phyloP scores from a whole-genome alignment of 495 filamentous ascomycete genomes.

The Chaetomium fimeti region DNA sequence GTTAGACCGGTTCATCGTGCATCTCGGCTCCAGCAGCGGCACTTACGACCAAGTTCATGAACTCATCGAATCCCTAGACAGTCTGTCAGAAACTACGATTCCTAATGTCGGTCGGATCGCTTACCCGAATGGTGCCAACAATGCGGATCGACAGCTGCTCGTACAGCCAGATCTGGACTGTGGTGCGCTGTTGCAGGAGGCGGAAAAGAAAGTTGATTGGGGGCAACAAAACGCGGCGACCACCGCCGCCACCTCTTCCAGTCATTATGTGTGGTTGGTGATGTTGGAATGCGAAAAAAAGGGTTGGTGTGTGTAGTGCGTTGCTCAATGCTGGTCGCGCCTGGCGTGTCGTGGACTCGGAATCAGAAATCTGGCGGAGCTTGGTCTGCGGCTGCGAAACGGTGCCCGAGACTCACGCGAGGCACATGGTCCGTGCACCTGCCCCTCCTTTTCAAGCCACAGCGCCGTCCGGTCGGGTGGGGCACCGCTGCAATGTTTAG shows the following conservation, averaged over 20 bases:
- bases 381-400: conserved; percentile 1
- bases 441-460: conserved; percentile 19
- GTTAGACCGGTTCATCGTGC: conserved; percentile 3
- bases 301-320: background rate
- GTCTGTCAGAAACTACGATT: background rate
- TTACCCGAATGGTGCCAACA: conserved; percentile 88
- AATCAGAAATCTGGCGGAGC: conserved; percentile 25
- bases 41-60: conserved; percentile 97
- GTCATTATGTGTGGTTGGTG: conserved; percentile 59
- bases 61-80: conserved; percentile 70
- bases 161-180: conserved; percentile 92
- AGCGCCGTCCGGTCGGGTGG: conserved; percentile 14
- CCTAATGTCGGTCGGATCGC: conserved; percentile 24
- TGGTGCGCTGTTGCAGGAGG: conserved; percentile 81
- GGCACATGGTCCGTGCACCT: conserved; percentile 19
- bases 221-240: conserved; percentile 85
- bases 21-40: conserved; percentile 24
- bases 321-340: conserved; percentile 19
- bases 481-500: conserved; percentile 10
- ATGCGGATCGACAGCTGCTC: conserved; percentile 92
- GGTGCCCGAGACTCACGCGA: background rate
- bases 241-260: conserved; percentile 73
- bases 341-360: conserved; percentile 22
- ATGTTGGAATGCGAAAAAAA: conserved; percentile 8
- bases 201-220: conserved; percentile 98